phyloP scores from a whole-genome alignment of 2,329 filamentous ascomycete species.

The Fusarium xylarioides region DNA sequence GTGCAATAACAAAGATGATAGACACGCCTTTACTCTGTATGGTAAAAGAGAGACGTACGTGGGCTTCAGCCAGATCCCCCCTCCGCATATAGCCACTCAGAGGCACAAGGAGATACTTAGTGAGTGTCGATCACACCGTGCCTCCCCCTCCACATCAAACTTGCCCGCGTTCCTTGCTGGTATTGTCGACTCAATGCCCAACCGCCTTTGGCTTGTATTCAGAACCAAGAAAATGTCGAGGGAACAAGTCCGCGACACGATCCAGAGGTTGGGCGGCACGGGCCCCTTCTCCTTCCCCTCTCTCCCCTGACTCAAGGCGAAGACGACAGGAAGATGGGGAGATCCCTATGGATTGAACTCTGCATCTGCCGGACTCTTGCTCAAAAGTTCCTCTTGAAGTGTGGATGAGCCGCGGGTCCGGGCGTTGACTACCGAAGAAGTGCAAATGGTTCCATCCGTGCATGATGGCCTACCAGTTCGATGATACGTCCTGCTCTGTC shows the following conservation, averaged over 20 bases:
- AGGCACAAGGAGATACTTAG: slow-evolving; percentile 23
- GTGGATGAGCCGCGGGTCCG: slow-evolving; percentile 28
- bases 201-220: not conserved
- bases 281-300: slow-evolving; percentile 1
- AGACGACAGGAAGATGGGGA: slow-evolving; percentile 1
- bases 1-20: slow-evolving; percentile 21
- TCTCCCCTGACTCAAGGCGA: slow-evolving; percentile 27
- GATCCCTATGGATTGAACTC: slow-evolving; percentile 25
- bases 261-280: slow-evolving; percentile 12
- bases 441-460: slow-evolving; percentile 5
- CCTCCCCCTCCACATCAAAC: slow-evolving; percentile 10
- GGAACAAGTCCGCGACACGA: slow-evolving; percentile 9
- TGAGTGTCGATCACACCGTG: slow-evolving; percentile 32
- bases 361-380: slow-evolving; percentile 29
- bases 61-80: slow-evolving; percentile 5
- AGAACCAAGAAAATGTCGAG: slow-evolving; percentile 5
- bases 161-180: slow-evolving; percentile 1
- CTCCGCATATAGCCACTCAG: slow-evolving; percentile 16
- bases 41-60: slow-evolving; percentile 25
- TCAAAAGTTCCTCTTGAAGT: slow-evolving; percentile 29
- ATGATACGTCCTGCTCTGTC: not conserved
- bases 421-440: slow-evolving; percentile 25
- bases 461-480: slow-evolving; percentile 8
- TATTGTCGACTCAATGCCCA: slow-evolving; percentile 9
- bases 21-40: slow-evolving; percentile 9